Base-by-base conservation (phyloP, 257 asterid species). In the Coffea canephora region DNA sequence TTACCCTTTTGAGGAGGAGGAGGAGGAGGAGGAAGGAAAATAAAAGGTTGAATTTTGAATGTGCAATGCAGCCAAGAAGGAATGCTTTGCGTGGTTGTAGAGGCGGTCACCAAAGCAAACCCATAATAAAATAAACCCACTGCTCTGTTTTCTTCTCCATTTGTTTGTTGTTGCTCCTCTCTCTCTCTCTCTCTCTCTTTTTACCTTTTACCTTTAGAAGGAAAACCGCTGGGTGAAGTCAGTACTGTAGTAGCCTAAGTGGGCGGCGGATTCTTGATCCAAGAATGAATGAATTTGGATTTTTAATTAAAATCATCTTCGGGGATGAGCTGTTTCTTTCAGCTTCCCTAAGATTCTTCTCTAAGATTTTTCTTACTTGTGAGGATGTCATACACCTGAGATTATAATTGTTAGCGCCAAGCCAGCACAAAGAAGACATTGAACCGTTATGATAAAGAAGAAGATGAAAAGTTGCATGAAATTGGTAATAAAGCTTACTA, bases 311-410 rank as follows among this genome's bases (percentile, higher is more conserved):
- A 73, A 19, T 52, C 77, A 57, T 54, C 27, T 39, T 39, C 48
- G 19, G 34, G 54, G 19, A 55, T 39, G 23, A 3, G 59, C 19
- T 36, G 18, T 36, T 68, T 39, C 73, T 15, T 6, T 15, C 41
- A 16, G 14, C 18, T 15, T 76, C 45, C 79, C 43, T 43, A 19
- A 76, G n/a, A n/a, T n/a, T n/a, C n/a, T 77, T 77, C 74, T 67
- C 52, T 23, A 19, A 46, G 31, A 31, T 31, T 0, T 31, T 31
- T 62, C 65, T 6, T 4, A 25, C 65, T 5, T 21, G 27, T 59
- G 65, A 19, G 0, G 68, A n/a, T 62, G 43, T 27, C 27, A 25
- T 5, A n/a, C n/a, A 65, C 10, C 34, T 15, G 23, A 65, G n/a
- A n/a, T n/a, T n/a, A n/a, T n/a, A n/a, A 74, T 55, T 69, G 55